Evolutionary conservation across 192 early-diverging fungal genomes (phyloP).

Genomic region (Funneliformis geosporum): DNA sequence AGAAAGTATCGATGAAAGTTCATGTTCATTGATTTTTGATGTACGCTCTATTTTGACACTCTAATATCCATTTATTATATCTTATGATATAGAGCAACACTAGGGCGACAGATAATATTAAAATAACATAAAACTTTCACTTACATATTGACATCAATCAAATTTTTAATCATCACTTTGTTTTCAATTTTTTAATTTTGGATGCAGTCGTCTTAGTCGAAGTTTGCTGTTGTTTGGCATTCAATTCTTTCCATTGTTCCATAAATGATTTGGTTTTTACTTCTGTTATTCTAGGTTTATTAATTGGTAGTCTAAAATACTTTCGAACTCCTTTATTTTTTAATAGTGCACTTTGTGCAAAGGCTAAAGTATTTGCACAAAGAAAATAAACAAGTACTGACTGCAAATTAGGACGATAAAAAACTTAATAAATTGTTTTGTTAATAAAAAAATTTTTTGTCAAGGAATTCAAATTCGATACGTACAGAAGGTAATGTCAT

Average conservation of each 20-base stretch:
- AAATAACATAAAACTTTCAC: too few species aligned
- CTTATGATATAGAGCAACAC: neutral
- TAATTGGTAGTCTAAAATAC: neutral
- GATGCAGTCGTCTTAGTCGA: neutral
- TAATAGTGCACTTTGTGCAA: neutral
- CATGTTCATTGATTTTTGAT: neutral
- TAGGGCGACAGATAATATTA: neutral
- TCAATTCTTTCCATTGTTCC: neutral
- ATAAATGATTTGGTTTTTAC: neutral
- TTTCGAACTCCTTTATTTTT: neutral
- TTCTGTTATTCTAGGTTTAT: neutral
- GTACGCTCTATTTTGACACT: neutral
- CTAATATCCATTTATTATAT: neutral
- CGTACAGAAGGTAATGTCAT: conserved; percentile 3
- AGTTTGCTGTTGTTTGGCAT: neutral
- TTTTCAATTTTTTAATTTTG: neutral
- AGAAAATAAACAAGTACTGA: neutral
- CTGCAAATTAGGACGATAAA: neutral
- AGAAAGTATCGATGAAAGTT: neutral
- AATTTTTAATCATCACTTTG: too few species aligned
- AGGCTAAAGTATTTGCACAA: neutral
- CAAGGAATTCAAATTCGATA: neutral
- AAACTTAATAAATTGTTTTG: neutral
- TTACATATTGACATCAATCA: too few species aligned
- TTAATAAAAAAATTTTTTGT: too few species aligned